These are phyloP conservation scores for Dryas alaskensis DNA, from an alignment of 306 rosid genomes.

Conservation along the genomic window DNA sequence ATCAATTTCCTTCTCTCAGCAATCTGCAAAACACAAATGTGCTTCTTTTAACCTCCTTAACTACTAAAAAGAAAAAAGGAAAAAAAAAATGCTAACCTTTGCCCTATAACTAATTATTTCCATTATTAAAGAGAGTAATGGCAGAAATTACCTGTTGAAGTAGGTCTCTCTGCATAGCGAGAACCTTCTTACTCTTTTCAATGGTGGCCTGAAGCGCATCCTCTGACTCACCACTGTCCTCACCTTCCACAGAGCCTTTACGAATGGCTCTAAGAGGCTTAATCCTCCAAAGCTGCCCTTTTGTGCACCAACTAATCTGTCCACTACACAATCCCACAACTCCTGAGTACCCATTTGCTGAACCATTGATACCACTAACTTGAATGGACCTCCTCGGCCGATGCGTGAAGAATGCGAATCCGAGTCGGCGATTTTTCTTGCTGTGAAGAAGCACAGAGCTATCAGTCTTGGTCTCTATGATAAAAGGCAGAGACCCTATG, in stretches of 20 bases:
- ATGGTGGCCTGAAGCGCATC: constrained; percentile 62
- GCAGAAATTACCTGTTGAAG: constrained; percentile 66
- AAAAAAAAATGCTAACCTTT: neutral
- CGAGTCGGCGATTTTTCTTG: constrained; percentile 23
- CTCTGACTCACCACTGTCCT: constrained; percentile 46
- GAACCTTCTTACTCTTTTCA: constrained; percentile 80
- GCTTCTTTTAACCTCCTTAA: neutral
- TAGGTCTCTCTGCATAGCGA: constrained; percentile 69
- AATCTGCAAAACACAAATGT: constrained; percentile 49
- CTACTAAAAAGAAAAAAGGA: neutral
- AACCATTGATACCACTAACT: constrained; percentile 13
- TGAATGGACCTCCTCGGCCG: constrained; percentile 28
- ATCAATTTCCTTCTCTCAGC: constrained; percentile 74
- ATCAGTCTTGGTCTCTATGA: constrained; percentile 44
- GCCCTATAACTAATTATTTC: neutral
- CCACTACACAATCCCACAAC: constrained; percentile 37
- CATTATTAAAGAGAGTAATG: neutral
- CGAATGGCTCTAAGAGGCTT: constrained; percentile 40
- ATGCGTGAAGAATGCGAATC: constrained; percentile 24
- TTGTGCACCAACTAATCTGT: constrained; percentile 32
- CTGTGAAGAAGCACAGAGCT: constrained; percentile 34
- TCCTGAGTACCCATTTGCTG: constrained; percentile 26
- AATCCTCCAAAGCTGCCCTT: constrained; percentile 36
- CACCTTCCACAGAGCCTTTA: constrained; percentile 37
- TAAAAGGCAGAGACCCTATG: constrained; percentile 45